These are phyloP conservation scores for Xylaria sp. DNA, from an alignment of 2,329 filamentous ascomycete genomes.

Conservation along the genomic window DNA sequence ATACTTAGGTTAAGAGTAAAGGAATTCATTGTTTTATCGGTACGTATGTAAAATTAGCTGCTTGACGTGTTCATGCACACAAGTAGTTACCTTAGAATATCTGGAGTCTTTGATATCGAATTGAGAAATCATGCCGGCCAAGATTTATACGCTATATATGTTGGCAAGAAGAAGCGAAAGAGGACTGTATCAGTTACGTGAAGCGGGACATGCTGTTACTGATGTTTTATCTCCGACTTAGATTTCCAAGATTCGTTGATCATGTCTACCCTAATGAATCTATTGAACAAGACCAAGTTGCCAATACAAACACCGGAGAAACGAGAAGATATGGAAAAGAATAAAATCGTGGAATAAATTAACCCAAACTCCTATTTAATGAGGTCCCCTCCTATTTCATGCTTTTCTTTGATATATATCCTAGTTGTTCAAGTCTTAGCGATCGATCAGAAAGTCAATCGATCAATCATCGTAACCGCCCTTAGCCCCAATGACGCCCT, in stretches of 20 bases:
- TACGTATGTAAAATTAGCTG: too few relatives aligned
- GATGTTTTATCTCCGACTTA: background rate
- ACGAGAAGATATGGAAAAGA: background rate
- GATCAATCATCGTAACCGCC: constrained; percentile 48
- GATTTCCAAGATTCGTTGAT: constrained; percentile 1
- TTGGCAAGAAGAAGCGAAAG: too few relatives aligned
- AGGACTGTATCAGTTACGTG: too few relatives aligned
- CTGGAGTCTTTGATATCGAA: too few relatives aligned
- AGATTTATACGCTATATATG: too few relatives aligned
- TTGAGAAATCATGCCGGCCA: too few relatives aligned
- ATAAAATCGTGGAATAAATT: background rate
- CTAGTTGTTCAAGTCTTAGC: background rate
- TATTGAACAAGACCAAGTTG: background rate
- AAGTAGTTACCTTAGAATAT: too few relatives aligned
- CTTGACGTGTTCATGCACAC: too few relatives aligned
- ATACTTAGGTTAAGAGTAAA: too few relatives aligned
- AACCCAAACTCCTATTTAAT: constrained; percentile 31
- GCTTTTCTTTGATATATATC: constrained; percentile 14
- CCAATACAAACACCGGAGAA: background rate
- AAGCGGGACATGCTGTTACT: background rate
- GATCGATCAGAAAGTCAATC: background rate
- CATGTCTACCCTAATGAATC: constrained; percentile 6
- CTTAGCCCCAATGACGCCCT: constrained; percentile 64
- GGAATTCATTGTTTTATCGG: too few relatives aligned
- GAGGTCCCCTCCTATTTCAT: constrained; percentile 18